Conservation (phyloP, 192 early-diverging fungal genomes). For the Paraglomus occultum region DNA sequence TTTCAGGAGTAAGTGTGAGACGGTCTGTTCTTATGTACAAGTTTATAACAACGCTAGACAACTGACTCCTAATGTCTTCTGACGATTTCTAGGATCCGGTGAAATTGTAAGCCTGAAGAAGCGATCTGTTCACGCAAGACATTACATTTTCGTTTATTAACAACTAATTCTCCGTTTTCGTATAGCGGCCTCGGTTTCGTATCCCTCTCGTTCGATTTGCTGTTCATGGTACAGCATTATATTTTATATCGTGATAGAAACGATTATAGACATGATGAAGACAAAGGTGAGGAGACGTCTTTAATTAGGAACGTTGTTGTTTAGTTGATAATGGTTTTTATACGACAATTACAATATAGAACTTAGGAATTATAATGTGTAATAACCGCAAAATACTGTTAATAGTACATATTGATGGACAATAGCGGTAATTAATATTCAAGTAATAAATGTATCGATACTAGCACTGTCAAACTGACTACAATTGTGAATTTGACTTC, state of each 20-base stretch:
- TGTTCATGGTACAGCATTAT: constrained; percentile 86
- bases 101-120: constrained; percentile 49
- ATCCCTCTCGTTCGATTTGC: constrained; percentile 76
- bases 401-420: no score
- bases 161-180: background rate
- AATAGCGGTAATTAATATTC: no score
- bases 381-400: no score
- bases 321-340: no score
- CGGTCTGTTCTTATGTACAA: background rate
- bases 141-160: background rate
- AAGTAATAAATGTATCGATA: no score
- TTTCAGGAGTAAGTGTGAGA: constrained; percentile 48
- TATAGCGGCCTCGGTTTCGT: constrained; percentile 71
- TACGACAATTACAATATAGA: no score
- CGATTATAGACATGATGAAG: constrained; percentile 30
- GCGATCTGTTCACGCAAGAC: constrained; percentile 4
- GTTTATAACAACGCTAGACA: no score
- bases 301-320: no score
- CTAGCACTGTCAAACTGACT: no score
- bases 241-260: constrained; percentile 59
- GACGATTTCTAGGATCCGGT: constrained; percentile 46
- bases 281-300: no score
- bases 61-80: background rate
- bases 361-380: no score
- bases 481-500: no score